A percentile compares a stretch with the other conserved stretches of the same genome.
Evolutionary conservation across 495 filamentous ascomycete species (phyloP).

Genomic region (Massariosphaeria phaeospora): DNA sequence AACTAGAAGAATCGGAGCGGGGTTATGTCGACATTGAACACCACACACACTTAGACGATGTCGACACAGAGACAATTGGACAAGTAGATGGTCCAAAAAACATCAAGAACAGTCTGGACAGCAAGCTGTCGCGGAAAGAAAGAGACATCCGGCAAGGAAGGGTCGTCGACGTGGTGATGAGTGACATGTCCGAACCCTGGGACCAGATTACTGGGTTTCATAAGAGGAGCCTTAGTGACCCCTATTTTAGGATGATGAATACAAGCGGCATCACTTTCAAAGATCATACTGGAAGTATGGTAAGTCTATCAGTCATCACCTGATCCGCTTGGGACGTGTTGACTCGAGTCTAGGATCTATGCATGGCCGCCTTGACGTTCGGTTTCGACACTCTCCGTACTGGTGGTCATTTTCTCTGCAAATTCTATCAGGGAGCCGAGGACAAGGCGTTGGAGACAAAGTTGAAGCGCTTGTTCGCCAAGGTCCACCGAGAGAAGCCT

Average conservation of each 20-base stretch:
- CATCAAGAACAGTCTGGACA: conserved; percentile 21
- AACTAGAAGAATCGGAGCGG: conserved; percentile 38
- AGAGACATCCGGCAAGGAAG: conserved; percentile 40
- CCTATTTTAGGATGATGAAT: conserved; percentile 98
- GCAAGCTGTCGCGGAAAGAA: conserved; percentile 27
- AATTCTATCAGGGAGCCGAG: conserved; percentile 89
- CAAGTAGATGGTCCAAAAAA: conserved; percentile 24
- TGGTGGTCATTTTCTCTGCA: conserved; percentile 89
- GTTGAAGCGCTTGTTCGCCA: conserved; percentile 68
- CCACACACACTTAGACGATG: conserved; percentile 27
- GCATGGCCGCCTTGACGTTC: conserved; percentile 76
- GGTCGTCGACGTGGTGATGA: conserved; percentile 88
- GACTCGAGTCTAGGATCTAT: conserved; percentile 64
- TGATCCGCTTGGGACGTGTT: neutral
- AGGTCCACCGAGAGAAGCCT: conserved; percentile 81
- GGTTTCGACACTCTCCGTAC: conserved; percentile 73
- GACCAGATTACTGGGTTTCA: conserved; percentile 68
- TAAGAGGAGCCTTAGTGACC: conserved; percentile 83
- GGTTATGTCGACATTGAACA: conserved; percentile 41
- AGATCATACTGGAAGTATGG: conserved; percentile 95
- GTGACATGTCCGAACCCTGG: conserved; percentile 99
- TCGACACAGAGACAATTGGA: conserved; percentile 24
- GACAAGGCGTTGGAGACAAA: conserved; percentile 70
- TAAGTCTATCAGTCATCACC: conserved; percentile 44
- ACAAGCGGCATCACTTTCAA: conserved; percentile 79